Evolutionary conservation across 805 yeast genomes (phyloP), one percentile per base, ranked within the genome.

Genomic region (Yarrowia sp.): DNA sequence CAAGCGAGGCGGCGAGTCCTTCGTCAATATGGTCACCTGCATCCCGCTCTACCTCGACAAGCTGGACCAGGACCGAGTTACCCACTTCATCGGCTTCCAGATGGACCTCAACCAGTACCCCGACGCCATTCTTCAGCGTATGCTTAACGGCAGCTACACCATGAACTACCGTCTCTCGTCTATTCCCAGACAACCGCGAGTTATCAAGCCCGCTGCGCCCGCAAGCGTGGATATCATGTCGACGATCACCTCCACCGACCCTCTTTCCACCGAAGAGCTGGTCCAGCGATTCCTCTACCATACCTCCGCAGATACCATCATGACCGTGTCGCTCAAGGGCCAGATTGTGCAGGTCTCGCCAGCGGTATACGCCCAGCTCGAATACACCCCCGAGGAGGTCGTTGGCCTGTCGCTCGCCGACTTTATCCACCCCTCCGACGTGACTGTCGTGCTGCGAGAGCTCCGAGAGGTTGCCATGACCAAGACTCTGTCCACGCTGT

Each of bases 81-180:
- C 60, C 36, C 60, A 55, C 16, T 55, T 38, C 21, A 55, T 55
- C 29, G 60, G 60, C 12, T 55, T 55, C 47, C 60, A 55, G 29
- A 55, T 39, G 44, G 60, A 55, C 8, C 47, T 55, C 46, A 55
- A 55, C 60, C 60, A 55, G 60, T 55, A 38, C 36, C 60, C 60
- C n/a, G 60, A 55, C 14, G 60, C 60, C 19, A 39, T 55, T 27
- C 60, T 55, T 13, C 60, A 55, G 19, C 32, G 60, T 27, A 55
- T 55, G 60, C 44, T 55, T 36, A 55, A 55, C 29, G 47, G 60
- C 7, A 55, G 60, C 9, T 55, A 55, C 9, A 38, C 60, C 36
- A 55, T 55, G 60, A 55, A 55, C 36, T 55, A 55, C 47, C 44
- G 60, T 12, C 46, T 55, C 18, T 55, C 60, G 1, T 21, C 44